Base-by-base conservation (phyloP, 495 filamentous ascomycete species). In the Penicillium herquei region DNA sequence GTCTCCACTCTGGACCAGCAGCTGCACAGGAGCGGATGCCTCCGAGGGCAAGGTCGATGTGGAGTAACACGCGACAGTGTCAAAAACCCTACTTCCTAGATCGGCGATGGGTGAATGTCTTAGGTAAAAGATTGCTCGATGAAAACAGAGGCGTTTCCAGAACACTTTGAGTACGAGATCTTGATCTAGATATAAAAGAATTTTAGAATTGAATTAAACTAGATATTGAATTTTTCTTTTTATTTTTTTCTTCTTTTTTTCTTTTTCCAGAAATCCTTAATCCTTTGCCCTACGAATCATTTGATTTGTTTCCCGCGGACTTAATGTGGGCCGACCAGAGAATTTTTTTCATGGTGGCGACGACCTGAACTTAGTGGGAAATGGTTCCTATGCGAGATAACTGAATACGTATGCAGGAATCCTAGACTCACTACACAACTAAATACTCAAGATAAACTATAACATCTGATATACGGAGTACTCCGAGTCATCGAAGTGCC, bases 81-180 rank as follows among this genome's bases (percentile, higher is more conserved):
- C 49, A 58, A 26, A 26, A 56, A 51, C 53, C 54, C 48, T 55
- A 55, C 33, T 7, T 33, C 39, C 44, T 33, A 43, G 51, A 63
- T 57, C 48, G 54, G 51, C 57, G 37, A 49, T n/a, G 31, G 31
- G 21, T 26, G 56, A 66, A 63, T 40, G 48, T 59, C 41, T 67
- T 69, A 66, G 61, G 69, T 68, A 68, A 70, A 60, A 62, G 41
- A 49, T 61, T 56, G 7, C 35, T 13, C 6, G 33, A 21, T 33
- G 8, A 14, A 26, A 49, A 16, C 16, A 37, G 12, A 35, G 40
- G 45, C 17, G 3, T 31, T 26, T 26, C 21, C 21, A 2, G 21
- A 26, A 26, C 21, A 26, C 1, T 26, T n/a, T 26, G 21, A 26
- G 1, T 4, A 26, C 4, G 21, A 26, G 44, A 47, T 46, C 14